phyloP scores from a whole-genome alignment of 495 filamentous ascomycete genomes.

The Haplographium delicatum region DNA sequence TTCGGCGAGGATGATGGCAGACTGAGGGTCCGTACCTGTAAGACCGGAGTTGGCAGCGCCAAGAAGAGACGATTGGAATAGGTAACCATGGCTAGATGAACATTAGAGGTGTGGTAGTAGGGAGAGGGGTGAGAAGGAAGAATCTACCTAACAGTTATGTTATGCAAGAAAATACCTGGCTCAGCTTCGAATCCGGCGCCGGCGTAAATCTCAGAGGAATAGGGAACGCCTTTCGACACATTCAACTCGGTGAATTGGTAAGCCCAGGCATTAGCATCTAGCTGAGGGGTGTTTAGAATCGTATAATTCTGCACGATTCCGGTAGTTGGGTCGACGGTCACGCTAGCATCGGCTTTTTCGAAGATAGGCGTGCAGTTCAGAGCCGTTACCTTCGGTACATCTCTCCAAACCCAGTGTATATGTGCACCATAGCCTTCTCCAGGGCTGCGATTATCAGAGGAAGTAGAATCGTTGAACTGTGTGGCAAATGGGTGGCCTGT shows the following conservation, averaged over 20 bases:
- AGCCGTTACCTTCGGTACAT: slow-evolving; percentile 18
- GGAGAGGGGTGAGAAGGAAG: no score
- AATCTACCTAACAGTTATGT: slow-evolving; percentile 11
- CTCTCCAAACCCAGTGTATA: slow-evolving; percentile 25
- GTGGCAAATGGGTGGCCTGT: slow-evolving; percentile 17
- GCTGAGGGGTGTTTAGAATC: slow-evolving; percentile 22
- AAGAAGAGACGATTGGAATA: slow-evolving; percentile 31
- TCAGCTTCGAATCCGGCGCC: neutral
- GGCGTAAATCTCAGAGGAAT: slow-evolving; percentile 12
- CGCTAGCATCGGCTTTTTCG: slow-evolving; percentile 28
- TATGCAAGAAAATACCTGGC: slow-evolving; percentile 1
- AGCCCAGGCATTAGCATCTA: slow-evolving; percentile 21
- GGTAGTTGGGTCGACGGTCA: slow-evolving; percentile 28
- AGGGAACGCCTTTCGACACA: slow-evolving; percentile 8
- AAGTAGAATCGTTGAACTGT: slow-evolving; percentile 1
- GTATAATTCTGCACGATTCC: slow-evolving; percentile 28
- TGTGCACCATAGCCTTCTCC: neutral
- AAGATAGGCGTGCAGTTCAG: slow-evolving; percentile 33
- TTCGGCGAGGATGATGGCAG: slow-evolving; percentile 18
- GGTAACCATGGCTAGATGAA: slow-evolving; percentile 27
- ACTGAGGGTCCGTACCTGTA: neutral
- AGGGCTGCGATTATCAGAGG: neutral
- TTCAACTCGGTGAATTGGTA: slow-evolving; percentile 25
- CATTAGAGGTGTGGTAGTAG: slow-evolving; percentile 3
- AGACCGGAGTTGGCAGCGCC: slow-evolving; percentile 25